Conservation (phyloP, 1,139 yeast species). For the Geotrichum fermentans region DNA sequence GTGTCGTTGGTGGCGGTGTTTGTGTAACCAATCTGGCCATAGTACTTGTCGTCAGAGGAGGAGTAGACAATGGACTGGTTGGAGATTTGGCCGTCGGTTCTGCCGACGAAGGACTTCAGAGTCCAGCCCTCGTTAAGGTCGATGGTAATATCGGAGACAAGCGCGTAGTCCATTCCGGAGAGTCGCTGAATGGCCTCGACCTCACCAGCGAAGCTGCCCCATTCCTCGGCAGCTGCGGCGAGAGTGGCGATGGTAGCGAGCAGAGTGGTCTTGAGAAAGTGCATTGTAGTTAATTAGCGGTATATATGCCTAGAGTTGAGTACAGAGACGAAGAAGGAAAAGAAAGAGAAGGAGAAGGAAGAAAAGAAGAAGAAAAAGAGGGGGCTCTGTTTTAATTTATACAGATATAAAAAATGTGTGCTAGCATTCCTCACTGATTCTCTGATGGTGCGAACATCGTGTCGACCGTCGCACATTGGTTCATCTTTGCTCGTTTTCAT, state of each 20-base stretch:
- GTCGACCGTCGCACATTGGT: no score
- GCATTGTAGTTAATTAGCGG: constrained; percentile 1
- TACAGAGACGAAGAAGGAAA: not conserved
- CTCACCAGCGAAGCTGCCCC: constrained; percentile 21
- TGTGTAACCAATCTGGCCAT: constrained; percentile 18
- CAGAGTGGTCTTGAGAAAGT: constrained; percentile 2
- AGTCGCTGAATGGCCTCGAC: constrained; percentile 15
- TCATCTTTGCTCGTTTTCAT: no score
- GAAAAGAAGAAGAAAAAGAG: not conserved
- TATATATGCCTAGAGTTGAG: no score
- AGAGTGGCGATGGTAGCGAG: constrained; percentile 9
- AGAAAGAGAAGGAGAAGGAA: not conserved
- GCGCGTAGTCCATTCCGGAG: constrained; percentile 11
- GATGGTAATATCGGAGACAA: constrained; percentile 17
- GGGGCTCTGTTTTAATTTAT: no score
- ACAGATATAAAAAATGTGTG: no score
- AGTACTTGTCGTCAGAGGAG: constrained; percentile 19
- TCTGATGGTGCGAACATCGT: no score
- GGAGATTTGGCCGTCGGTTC: constrained; percentile 20
- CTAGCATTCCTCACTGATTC: no score
- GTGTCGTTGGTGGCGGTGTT: constrained; percentile 16
- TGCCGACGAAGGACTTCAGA: constrained; percentile 17
- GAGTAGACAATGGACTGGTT: constrained; percentile 19
- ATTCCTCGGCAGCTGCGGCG: constrained; percentile 13
- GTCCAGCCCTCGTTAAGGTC: constrained; percentile 17